phyloP scores from a whole-genome alignment of 257 asterid genomes.

The Mentha longifolia region DNA sequence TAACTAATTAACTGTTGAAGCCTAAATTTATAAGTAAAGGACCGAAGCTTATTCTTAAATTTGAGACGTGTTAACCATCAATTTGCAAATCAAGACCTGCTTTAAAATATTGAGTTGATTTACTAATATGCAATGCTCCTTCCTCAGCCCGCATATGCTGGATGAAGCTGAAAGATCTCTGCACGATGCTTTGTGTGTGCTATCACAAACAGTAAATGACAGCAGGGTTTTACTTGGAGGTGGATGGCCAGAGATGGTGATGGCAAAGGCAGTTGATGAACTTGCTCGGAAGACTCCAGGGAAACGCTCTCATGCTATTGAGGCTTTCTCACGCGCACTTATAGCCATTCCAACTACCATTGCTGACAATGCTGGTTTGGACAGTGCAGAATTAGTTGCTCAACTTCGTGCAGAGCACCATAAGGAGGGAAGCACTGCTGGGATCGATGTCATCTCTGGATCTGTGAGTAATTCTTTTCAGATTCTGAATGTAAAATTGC shows the following conservation, averaged over 20 bases:
- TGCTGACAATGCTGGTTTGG: slow-evolving; percentile 92
- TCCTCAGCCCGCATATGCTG: slow-evolving; percentile 78
- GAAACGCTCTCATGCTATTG: slow-evolving; percentile 85
- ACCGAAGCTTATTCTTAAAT: not conserved
- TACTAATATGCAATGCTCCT: not conserved
- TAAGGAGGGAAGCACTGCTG: slow-evolving; percentile 72
- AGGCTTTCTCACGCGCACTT: slow-evolving; percentile 89
- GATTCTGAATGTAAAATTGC: not conserved
- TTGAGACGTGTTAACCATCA: not conserved
- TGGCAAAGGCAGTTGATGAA: slow-evolving; percentile 94
- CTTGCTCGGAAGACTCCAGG: slow-evolving; percentile 90
- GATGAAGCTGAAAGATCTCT: slow-evolving; percentile 95
- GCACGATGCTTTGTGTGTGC: slow-evolving; percentile 91
- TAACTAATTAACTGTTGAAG: too few relatives aligned
- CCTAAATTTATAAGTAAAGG: not conserved
- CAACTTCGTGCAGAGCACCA: slow-evolving; percentile 95
- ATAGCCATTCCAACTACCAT: slow-evolving; percentile 83
- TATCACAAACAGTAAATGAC: slow-evolving; percentile 88
- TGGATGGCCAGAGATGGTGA: slow-evolving; percentile 97
- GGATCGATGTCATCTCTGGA: slow-evolving; percentile 90
- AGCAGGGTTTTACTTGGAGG: slow-evolving; percentile 88
- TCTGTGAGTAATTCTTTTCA: slow-evolving; percentile 52
- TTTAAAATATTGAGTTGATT: too few relatives aligned
- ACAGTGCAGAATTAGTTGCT: slow-evolving; percentile 85
- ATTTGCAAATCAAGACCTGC: not conserved